Percentiles rank a stretch among this genome's conserved stretches.
phyloP scores from a whole-genome alignment of 2,329 filamentous ascomycete genomes.

The Ilyonectria mors-panacis region DNA sequence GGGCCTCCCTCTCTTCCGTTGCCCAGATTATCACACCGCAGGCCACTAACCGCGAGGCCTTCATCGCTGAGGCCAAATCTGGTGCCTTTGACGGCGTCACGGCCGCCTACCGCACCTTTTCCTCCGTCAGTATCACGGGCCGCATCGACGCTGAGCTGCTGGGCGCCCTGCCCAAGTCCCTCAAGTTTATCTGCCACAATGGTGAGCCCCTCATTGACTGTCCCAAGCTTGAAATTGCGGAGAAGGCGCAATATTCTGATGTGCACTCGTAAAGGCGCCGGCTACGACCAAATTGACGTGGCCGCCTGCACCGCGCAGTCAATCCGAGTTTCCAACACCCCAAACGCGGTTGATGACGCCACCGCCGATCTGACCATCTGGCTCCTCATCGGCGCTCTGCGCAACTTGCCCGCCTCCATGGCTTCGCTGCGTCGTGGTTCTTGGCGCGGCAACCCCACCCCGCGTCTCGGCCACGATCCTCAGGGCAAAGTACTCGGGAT shows the following conservation, averaged over 20 bases:
- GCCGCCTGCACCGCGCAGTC: constrained; percentile 76
- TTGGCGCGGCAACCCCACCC: constrained; percentile 74
- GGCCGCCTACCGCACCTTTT: constrained; percentile 80
- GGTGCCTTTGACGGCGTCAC: constrained; percentile 77
- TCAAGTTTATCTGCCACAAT: constrained; percentile 74
- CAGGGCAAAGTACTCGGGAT: constrained; percentile 85
- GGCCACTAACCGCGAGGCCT: constrained; percentile 74
- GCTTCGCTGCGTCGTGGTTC: constrained; percentile 73
- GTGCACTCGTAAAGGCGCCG: constrained; percentile 71
- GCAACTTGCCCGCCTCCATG: constrained; percentile 80
- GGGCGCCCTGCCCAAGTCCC: constrained; percentile 64
- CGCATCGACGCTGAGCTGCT: constrained; percentile 80
- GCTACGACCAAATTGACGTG: constrained; percentile 88
- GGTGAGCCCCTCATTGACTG: constrained; percentile 56
- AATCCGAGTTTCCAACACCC: constrained; percentile 84
- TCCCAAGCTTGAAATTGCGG: neutral
- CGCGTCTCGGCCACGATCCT: constrained; percentile 81
- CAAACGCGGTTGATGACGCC: constrained; percentile 84
- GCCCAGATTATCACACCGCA: constrained; percentile 76
- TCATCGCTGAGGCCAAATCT: constrained; percentile 76
- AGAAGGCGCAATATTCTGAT: constrained; percentile 2
- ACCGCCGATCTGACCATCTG: constrained; percentile 88
- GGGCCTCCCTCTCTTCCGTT: constrained; percentile 72
- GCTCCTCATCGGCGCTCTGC: constrained; percentile 83
- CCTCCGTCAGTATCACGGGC: constrained; percentile 75